These are phyloP conservation scores for Opeltia flavorubescens DNA, from an alignment of 495 filamentous ascomycete species.

Conservation along the genomic window DNA sequence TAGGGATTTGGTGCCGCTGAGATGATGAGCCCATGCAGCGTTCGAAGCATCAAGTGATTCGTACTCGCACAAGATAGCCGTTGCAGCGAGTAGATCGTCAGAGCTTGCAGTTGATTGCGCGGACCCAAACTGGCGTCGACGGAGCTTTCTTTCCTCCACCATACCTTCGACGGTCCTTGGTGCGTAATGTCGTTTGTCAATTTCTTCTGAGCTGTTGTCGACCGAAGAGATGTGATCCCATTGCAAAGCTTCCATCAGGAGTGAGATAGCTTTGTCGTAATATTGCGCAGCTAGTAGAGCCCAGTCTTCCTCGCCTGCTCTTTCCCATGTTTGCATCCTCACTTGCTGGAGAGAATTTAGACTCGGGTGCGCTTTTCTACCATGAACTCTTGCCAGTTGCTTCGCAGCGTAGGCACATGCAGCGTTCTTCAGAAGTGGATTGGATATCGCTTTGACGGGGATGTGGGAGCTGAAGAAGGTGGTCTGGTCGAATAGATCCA, in stretches of 20 bases:
- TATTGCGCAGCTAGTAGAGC: conserved; percentile 30
- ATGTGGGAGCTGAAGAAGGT: conserved; percentile 46
- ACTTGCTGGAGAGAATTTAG: conserved; percentile 35
- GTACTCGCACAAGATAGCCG: conserved; percentile 49
- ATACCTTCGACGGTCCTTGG: neutral
- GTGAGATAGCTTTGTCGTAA: conserved; percentile 49
- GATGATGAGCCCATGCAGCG: conserved; percentile 47
- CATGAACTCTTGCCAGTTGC: conserved; percentile 41
- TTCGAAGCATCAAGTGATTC: conserved; percentile 48
- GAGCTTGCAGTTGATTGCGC: conserved; percentile 30
- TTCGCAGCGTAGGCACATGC: conserved; percentile 50
- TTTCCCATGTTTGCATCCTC: conserved; percentile 38
- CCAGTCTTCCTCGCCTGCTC: conserved; percentile 5
- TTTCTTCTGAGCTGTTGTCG: neutral
- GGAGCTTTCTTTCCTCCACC: neutral
- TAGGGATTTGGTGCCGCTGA: conserved; percentile 48
- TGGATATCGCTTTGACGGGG: conserved; percentile 39
- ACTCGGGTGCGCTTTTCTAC: conserved; percentile 33
- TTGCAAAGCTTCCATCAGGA: conserved; percentile 44
- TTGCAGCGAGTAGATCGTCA: conserved; percentile 48
- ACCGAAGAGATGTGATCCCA: conserved; percentile 25
- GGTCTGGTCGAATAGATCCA: conserved; percentile 49
- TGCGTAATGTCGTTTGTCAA: neutral
- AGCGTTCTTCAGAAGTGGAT: conserved; percentile 44
- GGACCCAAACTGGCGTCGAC: neutral